Evolutionary conservation across 163 green algal species (phyloP), one percentile per base, ranked within the genome.

Genomic region (Smithsoniella earleae): DNA sequence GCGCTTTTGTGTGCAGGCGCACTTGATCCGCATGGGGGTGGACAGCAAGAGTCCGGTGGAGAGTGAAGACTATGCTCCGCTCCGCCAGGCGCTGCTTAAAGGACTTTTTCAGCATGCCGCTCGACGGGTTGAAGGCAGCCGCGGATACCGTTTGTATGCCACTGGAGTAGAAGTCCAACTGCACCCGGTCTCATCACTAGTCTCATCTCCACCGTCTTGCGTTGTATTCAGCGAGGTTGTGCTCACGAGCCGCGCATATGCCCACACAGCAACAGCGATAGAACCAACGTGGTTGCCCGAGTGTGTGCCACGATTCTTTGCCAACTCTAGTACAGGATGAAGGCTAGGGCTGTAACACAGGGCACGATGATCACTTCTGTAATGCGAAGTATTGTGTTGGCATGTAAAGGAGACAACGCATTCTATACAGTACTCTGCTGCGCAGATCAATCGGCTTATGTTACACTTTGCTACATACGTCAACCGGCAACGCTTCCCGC

Each of bases 181-280:
- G 20, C 92, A 97, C 81, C 92, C 92, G 2, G 90, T 83, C 34
- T 91, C 82, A 2, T 86, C 92, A 43, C 84, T 96, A 34, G 73
- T 77, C 34, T 77, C 81, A 30, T 81, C 78, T 6, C 20, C n/a
- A 34, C 81, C 87, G 2, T 79, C 83, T 20, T 89, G 74, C 75
- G 84, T 96, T 1, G 82, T 97, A 20, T 97, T 96, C 77, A 86
- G 81, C 63, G 89, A 96, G 80, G 76, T 96, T 37, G 80, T 95
- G 46, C 76, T 78, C 62, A 96, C 90, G 55, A 89, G 79, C 2
- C 84, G 84, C 73, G 80, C 87, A 36, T 97, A 96, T 75, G 88
- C 85, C 18, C 82, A 86, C 10, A 18, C 28, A 1, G 82, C 88
- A 6, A 82, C 78, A 0, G 78, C 74, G 20, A 83, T 96, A 0